Base-by-base conservation (phyloP, 23 red algal species). In the Gracilaria vermiculophylla region DNA sequence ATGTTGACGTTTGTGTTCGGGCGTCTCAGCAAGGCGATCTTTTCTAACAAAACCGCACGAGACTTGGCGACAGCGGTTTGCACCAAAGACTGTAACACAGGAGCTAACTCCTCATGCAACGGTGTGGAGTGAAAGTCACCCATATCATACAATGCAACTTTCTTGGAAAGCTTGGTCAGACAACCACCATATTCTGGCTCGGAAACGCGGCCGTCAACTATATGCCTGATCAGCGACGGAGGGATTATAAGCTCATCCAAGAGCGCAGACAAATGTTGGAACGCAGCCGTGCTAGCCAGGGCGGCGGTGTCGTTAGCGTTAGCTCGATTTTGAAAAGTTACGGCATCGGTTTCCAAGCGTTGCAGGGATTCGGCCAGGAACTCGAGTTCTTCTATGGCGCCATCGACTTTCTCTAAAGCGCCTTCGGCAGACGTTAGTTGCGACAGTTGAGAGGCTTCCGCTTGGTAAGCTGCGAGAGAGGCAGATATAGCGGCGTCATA, bases 1-100 rank as follows among this genome's bases (percentile, higher is more conserved):
- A 99, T 99, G 43, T 95, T 91, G 13, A 99, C 85, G 69, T 99
- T 99, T 33, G 97, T 99, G 78, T 99, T 95, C 14, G 97, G 97
- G 41, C 89, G 83, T 62, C 67, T 76, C 71, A 99, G 74, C 27
- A 95, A 42, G 24, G 61, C 78, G 36, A 99, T 83, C 55, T 95
- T 92, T 39, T 90, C 82, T 40, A 92, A 33, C 69, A 99, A 75
- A 73, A 91, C 92, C 16, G 70, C 49, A 27, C 86, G 82, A 33
- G 95, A 53, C 34, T 77, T 86, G 21, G 60, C 58, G 23, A 91
- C 87, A 12, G 92, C 97, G 29, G 87, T 88, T 25, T 62, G 29
- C 20, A 95, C 64, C 47, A 99, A 61, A 8, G 78, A 34, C 20
- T 86, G 39, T 17, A 96, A 35, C 34, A 80, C 53, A 20, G 88